phyloP scores from a whole-genome alignment of 164 flowering plant species.

The Stephania yunnanensis region DNA sequence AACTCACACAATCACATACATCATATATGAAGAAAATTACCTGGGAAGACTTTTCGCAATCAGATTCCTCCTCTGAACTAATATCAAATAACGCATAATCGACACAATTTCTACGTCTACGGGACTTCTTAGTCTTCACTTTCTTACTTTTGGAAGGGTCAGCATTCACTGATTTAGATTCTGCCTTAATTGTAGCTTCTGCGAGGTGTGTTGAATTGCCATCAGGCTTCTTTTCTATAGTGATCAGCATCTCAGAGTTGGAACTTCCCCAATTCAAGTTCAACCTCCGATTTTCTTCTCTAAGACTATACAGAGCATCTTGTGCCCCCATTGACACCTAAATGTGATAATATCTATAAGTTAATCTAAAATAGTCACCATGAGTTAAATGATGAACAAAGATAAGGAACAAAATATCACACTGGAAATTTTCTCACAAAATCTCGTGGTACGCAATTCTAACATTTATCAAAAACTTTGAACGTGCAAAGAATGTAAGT shows the following conservation, averaged over 20 bases:
- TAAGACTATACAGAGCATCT: background rate
- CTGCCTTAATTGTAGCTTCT: constrained; percentile 16
- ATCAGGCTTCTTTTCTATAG: constrained; percentile 2
- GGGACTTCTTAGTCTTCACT: constrained; percentile 19
- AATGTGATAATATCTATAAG: constrained; percentile 5
- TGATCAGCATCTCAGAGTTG: background rate
- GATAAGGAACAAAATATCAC: background rate
- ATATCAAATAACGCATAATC: constrained; percentile 22
- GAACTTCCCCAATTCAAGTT: constrained; percentile 7
- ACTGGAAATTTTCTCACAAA: background rate
- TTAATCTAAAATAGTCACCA: background rate
- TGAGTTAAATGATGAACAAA: background rate
- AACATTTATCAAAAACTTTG: background rate
- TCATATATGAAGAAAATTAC: constrained; percentile 6
- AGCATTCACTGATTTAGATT: constrained; percentile 11
- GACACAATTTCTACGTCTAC: constrained; percentile 21
- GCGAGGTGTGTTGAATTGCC: constrained; percentile 11
- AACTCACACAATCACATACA: background rate
- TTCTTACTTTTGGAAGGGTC: constrained; percentile 17
- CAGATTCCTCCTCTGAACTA: constrained; percentile 24
- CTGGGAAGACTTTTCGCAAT: constrained; percentile 18
- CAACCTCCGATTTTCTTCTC: constrained; percentile 8
- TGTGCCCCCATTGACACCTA: constrained; percentile 9
- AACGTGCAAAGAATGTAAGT: background rate
- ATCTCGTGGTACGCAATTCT: background rate